phyloP scores from a whole-genome alignment of 495 filamentous ascomycete genomes.

The Xylaria acuta region DNA sequence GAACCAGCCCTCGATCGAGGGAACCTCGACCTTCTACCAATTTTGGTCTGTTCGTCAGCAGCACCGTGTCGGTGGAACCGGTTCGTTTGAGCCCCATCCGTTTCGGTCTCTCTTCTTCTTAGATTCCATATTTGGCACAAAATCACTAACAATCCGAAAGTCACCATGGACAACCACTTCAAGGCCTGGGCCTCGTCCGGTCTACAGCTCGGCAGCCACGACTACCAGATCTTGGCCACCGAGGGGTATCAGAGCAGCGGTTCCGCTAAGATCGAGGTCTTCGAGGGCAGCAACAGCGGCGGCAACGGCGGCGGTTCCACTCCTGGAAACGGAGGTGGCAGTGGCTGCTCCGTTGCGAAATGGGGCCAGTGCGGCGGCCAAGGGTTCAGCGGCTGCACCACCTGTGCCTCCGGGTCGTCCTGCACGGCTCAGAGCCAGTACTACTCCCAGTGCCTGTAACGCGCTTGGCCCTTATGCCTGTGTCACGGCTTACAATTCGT shows the following conservation, averaged over 20 bases:
- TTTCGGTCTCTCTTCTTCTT: background rate
- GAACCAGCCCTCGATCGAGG: slow-evolving; percentile 66
- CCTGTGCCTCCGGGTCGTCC: slow-evolving; percentile 49
- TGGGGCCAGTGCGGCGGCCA: slow-evolving; percentile 57
- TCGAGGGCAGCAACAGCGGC: background rate
- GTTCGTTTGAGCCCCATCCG: background rate
- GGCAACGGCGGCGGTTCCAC: background rate
- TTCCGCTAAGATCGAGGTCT: slow-evolving; percentile 47
- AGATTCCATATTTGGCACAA: background rate
- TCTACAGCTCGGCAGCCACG: slow-evolving; percentile 58
- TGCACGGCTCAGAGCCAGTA: slow-evolving; percentile 51
- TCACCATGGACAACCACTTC: slow-evolving; percentile 65
- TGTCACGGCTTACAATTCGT: background rate
- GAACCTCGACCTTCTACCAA: slow-evolving; percentile 63
- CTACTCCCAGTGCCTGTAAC: slow-evolving; percentile 54
- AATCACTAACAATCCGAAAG: background rate
- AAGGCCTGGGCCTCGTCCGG: slow-evolving; percentile 62
- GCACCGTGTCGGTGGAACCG: slow-evolving; percentile 56
- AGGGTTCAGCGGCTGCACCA: slow-evolving; percentile 52
- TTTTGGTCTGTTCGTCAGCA: slow-evolving; percentile 61
- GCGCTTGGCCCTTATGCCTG: background rate
- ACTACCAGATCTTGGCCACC: slow-evolving; percentile 67
- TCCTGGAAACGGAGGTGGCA: background rate
- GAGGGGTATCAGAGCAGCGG: slow-evolving; percentile 61
- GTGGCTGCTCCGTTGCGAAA: slow-evolving; percentile 29